phyloP scores from a whole-genome alignment of 495 filamentous ascomycete species.

The Staphylotrichum longicolle region DNA sequence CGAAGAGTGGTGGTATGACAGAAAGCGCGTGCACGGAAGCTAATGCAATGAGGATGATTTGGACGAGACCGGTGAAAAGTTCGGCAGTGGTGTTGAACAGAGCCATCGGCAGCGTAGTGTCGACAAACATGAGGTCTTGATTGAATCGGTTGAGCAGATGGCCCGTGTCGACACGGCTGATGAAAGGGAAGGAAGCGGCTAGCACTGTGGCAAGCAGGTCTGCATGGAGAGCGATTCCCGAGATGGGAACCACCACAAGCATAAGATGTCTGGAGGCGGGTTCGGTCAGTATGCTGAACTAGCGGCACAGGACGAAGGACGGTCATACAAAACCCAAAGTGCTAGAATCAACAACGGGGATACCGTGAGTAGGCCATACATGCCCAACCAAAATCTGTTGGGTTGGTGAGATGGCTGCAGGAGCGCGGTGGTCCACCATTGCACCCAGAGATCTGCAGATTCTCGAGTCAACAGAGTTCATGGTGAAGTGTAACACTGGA shows the following conservation, averaged over 20 bases:
- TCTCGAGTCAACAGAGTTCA: not conserved
- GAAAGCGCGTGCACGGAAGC: slow-evolving; percentile 21
- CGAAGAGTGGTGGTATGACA: slow-evolving; percentile 24
- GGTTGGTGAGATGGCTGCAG: slow-evolving; percentile 1
- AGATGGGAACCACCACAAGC: not conserved
- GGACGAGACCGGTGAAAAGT: not conserved
- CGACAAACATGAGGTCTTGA: slow-evolving; percentile 1
- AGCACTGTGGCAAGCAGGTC: not conserved
- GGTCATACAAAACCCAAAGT: not conserved
- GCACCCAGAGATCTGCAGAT: not conserved
- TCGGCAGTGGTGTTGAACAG: not conserved
- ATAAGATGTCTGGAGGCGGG: not conserved
- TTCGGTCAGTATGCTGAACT: not conserved
- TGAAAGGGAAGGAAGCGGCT: not conserved
- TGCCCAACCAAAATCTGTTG: not conserved
- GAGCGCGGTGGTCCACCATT: not conserved
- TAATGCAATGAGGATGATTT: slow-evolving; percentile 14
- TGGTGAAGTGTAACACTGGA: not conserved
- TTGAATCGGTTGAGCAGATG: not conserved
- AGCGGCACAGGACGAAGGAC: not conserved
- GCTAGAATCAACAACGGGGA: not conserved
- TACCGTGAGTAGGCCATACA: not conserved
- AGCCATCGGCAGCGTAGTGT: not conserved
- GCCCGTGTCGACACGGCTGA: slow-evolving; percentile 1
- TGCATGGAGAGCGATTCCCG: not conserved